Evolutionary conservation across 2,329 filamentous ascomycete species (phyloP).

Genomic region (Aspergillus bombycis): DNA sequence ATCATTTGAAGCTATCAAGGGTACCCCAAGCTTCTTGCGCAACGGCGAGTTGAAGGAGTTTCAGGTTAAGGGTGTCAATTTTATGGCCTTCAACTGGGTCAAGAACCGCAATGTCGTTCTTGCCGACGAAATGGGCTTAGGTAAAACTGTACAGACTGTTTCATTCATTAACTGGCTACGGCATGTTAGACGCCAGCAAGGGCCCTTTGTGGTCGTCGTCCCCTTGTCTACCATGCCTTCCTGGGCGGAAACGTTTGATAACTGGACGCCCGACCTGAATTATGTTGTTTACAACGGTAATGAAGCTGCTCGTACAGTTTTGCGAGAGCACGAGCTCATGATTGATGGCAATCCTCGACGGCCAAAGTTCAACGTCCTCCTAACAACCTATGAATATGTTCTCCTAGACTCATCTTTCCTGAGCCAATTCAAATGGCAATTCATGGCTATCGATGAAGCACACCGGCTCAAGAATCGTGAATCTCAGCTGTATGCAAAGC

Average conservation of each 20-base stretch:
- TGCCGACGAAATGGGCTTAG: conserved; percentile 97
- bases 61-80: conserved; percentile 92
- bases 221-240: conserved; percentile 95
- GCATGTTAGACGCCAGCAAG: conserved; percentile 85
- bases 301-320: conserved; percentile 80
- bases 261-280: conserved; percentile 94
- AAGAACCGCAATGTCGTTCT: conserved; percentile 93
- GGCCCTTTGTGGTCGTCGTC: conserved; percentile 95
- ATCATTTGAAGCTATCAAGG: conserved; percentile 70
- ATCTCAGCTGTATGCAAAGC: conserved; percentile 84
- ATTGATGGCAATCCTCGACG: conserved; percentile 83
- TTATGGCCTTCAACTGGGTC: conserved; percentile 94
- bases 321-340: conserved; percentile 87
- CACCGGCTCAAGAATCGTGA: conserved; percentile 96
- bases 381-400: conserved; percentile 98
- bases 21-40: conserved; percentile 83
- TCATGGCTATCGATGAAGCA: conserved; percentile 93
- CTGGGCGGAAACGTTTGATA: conserved; percentile 97
- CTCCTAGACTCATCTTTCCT: conserved; percentile 82
- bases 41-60: conserved; percentile 87
- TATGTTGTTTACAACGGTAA: conserved; percentile 97
- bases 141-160: conserved; percentile 97
- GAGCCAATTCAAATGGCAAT: conserved; percentile 94
- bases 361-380: conserved; percentile 94
- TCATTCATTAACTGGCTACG: conserved; percentile 96